Conservation (phyloP, 2,329 filamentous ascomycete genomes). For the Albophoma yamanashiensis region DNA sequence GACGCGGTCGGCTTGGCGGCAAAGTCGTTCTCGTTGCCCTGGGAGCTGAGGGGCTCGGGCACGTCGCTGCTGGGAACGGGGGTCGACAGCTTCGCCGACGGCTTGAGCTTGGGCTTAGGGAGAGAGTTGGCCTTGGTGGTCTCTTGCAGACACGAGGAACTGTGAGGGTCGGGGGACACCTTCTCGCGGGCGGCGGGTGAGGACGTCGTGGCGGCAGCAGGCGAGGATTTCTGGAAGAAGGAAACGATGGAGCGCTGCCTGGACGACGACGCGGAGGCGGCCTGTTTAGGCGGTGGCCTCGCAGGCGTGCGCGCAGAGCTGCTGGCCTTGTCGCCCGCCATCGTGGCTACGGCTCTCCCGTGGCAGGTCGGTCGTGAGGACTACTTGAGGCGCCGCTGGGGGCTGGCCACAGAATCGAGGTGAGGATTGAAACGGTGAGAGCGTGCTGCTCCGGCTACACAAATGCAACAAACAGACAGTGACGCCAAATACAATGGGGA, state of each 20-base stretch:
- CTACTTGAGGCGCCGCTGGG: not conserved
- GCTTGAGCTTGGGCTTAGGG: slow-evolving; percentile 29
- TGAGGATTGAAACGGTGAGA: not conserved
- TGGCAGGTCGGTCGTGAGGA: not conserved
- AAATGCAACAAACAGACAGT: not conserved
- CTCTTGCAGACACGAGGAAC: slow-evolving; percentile 26
- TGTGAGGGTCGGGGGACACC: slow-evolving; percentile 19
- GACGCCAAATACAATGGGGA: not conserved
- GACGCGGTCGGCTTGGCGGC: slow-evolving; percentile 42
- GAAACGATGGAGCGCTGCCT: slow-evolving; percentile 33
- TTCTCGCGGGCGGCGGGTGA: slow-evolving; percentile 21
- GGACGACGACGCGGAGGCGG: slow-evolving; percentile 15
- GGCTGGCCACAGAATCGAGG: not conserved
- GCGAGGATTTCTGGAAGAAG: slow-evolving; percentile 33
- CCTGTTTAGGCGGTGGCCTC: slow-evolving; percentile 15
- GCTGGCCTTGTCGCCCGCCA: slow-evolving; percentile 18
- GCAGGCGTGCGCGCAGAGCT: slow-evolving; percentile 21
- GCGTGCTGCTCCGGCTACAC: not conserved
- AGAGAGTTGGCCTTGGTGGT: slow-evolving; percentile 29
- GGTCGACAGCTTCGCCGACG: slow-evolving; percentile 39
- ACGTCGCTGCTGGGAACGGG: slow-evolving; percentile 76
- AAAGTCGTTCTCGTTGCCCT: slow-evolving; percentile 46
- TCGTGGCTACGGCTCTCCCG: slow-evolving; percentile 7
- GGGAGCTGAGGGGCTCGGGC: slow-evolving; percentile 54
- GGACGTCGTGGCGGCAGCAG: slow-evolving; percentile 17